Percentiles rank a stretch among this genome's conserved stretches.
Evolutionary conservation across 495 filamentous ascomycete species (phyloP).

Genomic region (Aspergillus hancockii): DNA sequence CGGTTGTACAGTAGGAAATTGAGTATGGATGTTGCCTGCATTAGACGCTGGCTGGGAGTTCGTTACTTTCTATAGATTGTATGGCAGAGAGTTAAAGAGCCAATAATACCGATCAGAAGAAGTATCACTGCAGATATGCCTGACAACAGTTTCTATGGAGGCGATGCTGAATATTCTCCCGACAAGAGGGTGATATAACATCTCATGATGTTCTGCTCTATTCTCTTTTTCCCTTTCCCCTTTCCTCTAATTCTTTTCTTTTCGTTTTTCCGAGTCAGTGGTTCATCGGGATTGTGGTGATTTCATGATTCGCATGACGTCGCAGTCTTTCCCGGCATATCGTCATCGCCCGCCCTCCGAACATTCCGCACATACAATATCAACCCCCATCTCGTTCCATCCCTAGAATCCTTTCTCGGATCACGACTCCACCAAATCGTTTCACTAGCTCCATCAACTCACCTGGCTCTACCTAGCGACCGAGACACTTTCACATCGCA

Average conservation of each 20-base stretch:
- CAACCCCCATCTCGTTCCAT: constrained; percentile 18
- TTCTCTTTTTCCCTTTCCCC: not conserved
- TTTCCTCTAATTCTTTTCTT: not conserved
- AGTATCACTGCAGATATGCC: not conserved
- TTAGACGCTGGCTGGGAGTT: not conserved
- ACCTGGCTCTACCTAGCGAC: not conserved
- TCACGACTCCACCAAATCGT: constrained; percentile 9
- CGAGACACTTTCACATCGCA: not conserved
- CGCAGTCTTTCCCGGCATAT: constrained; percentile 27
- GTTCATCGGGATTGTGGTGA: constrained; percentile 16
- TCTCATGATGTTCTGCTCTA: not conserved
- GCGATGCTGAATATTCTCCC: not conserved
- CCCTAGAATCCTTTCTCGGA: constrained; percentile 18
- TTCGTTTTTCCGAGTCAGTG: not conserved
- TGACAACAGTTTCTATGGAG: not conserved
- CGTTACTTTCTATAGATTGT: too few species aligned
- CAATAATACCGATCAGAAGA: not conserved
- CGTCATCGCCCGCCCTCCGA: constrained; percentile 38
- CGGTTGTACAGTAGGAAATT: not conserved
- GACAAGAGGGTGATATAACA: not conserved
- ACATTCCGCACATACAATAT: constrained; percentile 31
- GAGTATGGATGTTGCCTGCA: not conserved
- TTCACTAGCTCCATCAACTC: constrained; percentile 1
- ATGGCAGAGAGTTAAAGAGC: not conserved
- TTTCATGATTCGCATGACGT: constrained; percentile 40